Conservation (phyloP, 768 basidiomycete genomes). For the Boletus rex-veris region DNA sequence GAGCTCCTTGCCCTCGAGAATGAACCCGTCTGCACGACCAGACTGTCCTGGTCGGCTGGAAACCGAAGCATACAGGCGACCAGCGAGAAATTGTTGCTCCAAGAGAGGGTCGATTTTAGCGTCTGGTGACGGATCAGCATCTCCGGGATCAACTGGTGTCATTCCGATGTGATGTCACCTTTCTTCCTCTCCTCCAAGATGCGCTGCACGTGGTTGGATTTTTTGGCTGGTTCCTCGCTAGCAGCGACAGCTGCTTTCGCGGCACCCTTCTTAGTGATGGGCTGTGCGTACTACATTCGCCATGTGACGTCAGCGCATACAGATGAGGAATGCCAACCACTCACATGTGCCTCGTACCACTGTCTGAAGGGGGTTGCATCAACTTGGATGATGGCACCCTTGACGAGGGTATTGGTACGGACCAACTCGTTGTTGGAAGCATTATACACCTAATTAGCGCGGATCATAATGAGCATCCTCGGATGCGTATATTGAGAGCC, state of each 20-base stretch:
- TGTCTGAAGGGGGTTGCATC: constrained; percentile 99
- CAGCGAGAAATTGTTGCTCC: constrained; percentile 87
- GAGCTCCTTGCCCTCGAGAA: constrained; percentile 97
- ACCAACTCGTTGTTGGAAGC: constrained; percentile 99
- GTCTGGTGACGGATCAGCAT: constrained; percentile 42
- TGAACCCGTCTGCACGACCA: constrained; percentile 94
- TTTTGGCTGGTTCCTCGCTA: constrained; percentile 62
- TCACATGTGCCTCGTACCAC: constrained; percentile 97
- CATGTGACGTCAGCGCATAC: constrained; percentile 3
- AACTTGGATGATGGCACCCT: constrained; percentile 93
- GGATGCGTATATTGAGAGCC: neutral
- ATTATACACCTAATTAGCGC: constrained; percentile 78
- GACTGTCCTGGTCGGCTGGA: constrained; percentile 96
- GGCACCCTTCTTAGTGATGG: constrained; percentile 82
- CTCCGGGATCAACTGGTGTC: neutral
- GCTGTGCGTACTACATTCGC: constrained; percentile 78
- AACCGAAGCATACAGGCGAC: constrained; percentile 92
- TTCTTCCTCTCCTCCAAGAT: constrained; percentile 88
- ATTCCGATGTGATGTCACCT: constrained; percentile 44
- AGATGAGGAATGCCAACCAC: constrained; percentile 31
- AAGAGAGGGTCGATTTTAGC: constrained; percentile 90
- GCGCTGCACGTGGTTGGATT: constrained; percentile 88
- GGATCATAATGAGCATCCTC: constrained; percentile 3
- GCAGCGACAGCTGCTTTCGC: constrained; percentile 52
- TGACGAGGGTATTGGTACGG: constrained; percentile 98